Evolutionary conservation across 148 eudicot species (phyloP).

Genomic region (Rhododendron mucronatum): DNA sequence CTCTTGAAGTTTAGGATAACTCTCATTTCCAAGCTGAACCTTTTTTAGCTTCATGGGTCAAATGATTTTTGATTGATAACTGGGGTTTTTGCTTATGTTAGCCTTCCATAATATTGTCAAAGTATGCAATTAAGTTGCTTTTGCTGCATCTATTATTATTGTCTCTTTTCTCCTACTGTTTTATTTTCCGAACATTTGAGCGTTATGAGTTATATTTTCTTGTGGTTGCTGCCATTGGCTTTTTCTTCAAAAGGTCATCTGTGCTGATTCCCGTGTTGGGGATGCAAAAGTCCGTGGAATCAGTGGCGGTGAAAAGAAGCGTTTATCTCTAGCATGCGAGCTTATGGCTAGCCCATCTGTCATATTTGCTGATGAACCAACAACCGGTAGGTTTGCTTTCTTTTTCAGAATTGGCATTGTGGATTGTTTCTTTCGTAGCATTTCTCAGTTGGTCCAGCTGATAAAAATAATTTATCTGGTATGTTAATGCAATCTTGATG

Average conservation of each 20-base stretch:
- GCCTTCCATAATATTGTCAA: background rate
- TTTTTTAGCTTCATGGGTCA: background rate
- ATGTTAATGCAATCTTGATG: background rate
- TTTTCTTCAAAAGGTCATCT: slow-evolving; percentile 64
- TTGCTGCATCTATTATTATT: background rate
- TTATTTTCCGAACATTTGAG: background rate
- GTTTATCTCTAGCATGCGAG: slow-evolving; percentile 90
- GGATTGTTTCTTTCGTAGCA: background rate
- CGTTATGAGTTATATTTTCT: background rate
- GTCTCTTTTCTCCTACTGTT: background rate
- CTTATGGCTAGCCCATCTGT: slow-evolving; percentile 97
- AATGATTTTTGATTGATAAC: background rate
- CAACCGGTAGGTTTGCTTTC: slow-evolving; percentile 60
- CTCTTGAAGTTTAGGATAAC: background rate
- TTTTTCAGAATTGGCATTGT: background rate
- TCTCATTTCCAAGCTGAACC: background rate
- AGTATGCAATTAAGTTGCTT: background rate
- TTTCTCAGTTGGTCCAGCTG: background rate
- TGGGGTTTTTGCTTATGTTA: background rate
- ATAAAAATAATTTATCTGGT: background rate
- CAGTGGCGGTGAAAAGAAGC: slow-evolving; percentile 98
- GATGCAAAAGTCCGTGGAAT: slow-evolving; percentile 99
- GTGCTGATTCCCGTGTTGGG: slow-evolving; percentile 94
- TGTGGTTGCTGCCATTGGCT: slow-evolving; percentile 9
- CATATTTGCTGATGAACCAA: slow-evolving; percentile 99